Base-by-base conservation (phyloP, 202 grass and related monocot genomes). In the Schoenoplectus triqueter region DNA sequence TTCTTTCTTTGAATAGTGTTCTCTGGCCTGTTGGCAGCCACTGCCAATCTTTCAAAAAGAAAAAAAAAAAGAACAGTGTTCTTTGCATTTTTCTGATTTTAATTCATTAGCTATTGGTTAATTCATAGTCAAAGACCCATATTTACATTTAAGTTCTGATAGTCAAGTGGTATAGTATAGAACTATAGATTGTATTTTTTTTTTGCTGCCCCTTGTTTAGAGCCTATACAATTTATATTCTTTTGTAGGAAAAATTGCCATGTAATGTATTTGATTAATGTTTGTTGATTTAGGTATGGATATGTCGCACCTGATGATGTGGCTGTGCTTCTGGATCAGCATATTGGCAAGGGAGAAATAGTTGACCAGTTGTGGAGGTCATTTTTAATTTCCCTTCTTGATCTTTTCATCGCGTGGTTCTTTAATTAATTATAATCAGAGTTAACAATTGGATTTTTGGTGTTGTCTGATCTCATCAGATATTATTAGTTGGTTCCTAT, bases 281-380 rank as follows among this genome's bases (percentile, higher is more conserved):
- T 87, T 66, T 72, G 57, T 88, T 93, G 82, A 83, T 83, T 45
- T 86, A 99, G 96, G 93, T 99, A 96, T 91, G 96, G 96, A 77
- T 99, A 99, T 87, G 93, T 96, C 75, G 83, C 88, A 85, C 91
- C 96, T 84, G 96, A 99, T 78, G 93, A 99, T 87, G 96, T 96
- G 44, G 86, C 93, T 85, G 77, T 87, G 51, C 85, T 99, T 61
- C 82, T 99, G 42, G 69, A 91, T 64, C 89, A 92, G 85, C 96
- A 96, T 85, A 92, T 96, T 85, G 86, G 74, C 64, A 89, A 92
- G 86, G 93, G 93, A 90, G 86, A 91, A 83, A 82, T 96, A 59
- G 84, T 94, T 84, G 89, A 99, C 60, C 86, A 87, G 86, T 87
- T 99, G 21, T 99, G 96, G 96, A 99, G 96, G 96, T 99, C 31